Percentiles rank a stretch among this genome's conserved stretches.
Conservation (phyloP, 2,329 filamentous ascomycete genomes). For the Colletotrichum sansevieriae region DNA sequence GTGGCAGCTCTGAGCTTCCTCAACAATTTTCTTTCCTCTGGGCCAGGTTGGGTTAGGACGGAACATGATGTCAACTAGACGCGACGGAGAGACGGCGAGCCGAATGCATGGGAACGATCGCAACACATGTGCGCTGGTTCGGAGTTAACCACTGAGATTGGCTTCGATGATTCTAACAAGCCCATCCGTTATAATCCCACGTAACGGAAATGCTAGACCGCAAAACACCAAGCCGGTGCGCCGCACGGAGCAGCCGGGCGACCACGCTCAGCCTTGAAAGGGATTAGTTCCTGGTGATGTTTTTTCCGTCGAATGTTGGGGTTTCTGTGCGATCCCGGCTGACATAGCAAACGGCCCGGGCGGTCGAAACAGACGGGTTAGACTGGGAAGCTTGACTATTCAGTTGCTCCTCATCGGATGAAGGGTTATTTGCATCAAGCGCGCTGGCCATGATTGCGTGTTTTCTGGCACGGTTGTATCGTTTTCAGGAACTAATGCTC, state of each 20-base stretch:
- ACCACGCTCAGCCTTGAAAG: slow-evolving; percentile 17
- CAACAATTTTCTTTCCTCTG: slow-evolving; percentile 7
- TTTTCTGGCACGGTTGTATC: not conserved
- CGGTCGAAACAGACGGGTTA: slow-evolving; percentile 21
- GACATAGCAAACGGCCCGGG: not conserved
- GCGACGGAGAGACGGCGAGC: slow-evolving; percentile 33
- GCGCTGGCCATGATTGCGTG: not conserved
- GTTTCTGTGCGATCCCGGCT: slow-evolving; percentile 12
- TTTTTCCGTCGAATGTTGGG: slow-evolving; percentile 27
- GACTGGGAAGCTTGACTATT: slow-evolving; percentile 12
- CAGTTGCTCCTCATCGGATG: slow-evolving; percentile 20
- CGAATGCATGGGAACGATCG: slow-evolving; percentile 29
- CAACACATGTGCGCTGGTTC: slow-evolving; percentile 24
- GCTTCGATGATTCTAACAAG: not conserved
- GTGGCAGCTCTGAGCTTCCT: not conserved
- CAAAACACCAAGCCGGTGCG: slow-evolving; percentile 21
- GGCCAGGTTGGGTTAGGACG: slow-evolving; percentile 18
- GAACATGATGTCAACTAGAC: slow-evolving; percentile 28
- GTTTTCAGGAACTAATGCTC: slow-evolving; percentile 1
- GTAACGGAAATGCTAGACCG: not conserved
- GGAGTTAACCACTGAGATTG: slow-evolving; percentile 11
- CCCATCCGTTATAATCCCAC: slow-evolving; percentile 11
- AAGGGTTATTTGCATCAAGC: slow-evolving; percentile 1
- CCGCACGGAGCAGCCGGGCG: slow-evolving; percentile 24
- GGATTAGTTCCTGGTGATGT: not conserved